A percentile compares a stretch with the other conserved stretches of the same genome.
These are phyloP conservation scores for Leccinum disarticulatum DNA, from an alignment of 768 basidiomycete species.

Conservation along the genomic window DNA sequence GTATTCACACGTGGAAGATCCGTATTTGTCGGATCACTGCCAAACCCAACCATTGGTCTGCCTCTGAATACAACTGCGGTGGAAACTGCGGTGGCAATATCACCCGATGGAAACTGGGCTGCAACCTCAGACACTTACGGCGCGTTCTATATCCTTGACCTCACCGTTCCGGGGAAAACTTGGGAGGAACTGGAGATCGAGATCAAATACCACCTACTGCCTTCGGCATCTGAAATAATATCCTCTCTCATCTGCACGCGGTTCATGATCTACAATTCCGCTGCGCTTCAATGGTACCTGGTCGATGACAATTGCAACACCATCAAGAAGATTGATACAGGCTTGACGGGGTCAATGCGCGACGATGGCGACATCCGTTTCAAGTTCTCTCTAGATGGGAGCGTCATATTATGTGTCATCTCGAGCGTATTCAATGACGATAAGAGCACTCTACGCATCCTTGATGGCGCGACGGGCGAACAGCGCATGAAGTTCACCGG, in stretches of 20 bases:
- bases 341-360: not conserved
- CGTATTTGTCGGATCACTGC: not conserved
- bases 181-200: conserved; percentile 1
- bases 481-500: conserved; percentile 8
- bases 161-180: not conserved
- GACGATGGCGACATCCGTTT: too few species aligned
- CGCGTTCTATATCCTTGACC: conserved; percentile 11
- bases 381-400: too few species aligned
- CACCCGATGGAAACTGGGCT: conserved; percentile 19
- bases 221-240: not conserved
- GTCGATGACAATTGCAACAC: not conserved
- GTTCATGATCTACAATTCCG: conserved; percentile 4
- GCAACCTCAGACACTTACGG: conserved; percentile 11
- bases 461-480: conserved; percentile 11
- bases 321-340: conserved; percentile 13
- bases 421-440: conserved; percentile 1
- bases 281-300: not conserved
- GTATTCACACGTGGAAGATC: not conserved
- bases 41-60: not conserved
- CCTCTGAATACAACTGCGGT: not conserved
- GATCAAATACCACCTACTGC: not conserved
- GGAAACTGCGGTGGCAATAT: conserved; percentile 13
- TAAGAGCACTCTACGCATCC: conserved; percentile 11
- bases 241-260: conserved; percentile 12
- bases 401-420: conserved; percentile 6